Evolutionary conservation across 2,329 filamentous ascomycete species (phyloP).

Genomic region (Alternaria sp.): DNA sequence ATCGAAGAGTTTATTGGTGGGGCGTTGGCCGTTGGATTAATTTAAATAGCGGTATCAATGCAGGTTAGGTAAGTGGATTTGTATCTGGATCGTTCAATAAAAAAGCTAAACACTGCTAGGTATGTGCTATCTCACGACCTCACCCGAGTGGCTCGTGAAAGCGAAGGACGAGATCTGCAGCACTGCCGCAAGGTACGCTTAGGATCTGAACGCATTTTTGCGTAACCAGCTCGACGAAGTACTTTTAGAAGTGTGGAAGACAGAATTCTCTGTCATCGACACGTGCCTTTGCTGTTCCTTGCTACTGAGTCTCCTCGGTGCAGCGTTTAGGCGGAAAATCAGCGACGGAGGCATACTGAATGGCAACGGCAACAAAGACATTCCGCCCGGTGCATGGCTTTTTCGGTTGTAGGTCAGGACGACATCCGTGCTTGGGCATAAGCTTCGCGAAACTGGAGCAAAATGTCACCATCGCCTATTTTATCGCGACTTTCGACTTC

Average conservation of each 20-base stretch:
- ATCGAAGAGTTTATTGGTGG: conserved; percentile 62
- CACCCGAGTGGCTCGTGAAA: conserved; percentile 56
- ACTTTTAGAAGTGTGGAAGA: conserved; percentile 64
- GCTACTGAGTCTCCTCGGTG: conserved; percentile 59
- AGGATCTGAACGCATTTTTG: conserved; percentile 46
- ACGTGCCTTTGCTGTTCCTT: conserved; percentile 64
- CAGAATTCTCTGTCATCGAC: conserved; percentile 63
- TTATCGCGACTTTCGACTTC: conserved; percentile 61
- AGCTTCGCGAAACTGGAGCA: conserved; percentile 64
- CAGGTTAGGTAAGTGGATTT: conserved; percentile 56
- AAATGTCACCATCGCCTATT: conserved; percentile 60
- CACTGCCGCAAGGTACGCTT: conserved; percentile 57
- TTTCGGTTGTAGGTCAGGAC: conserved; percentile 51
- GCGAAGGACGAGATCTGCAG: conserved; percentile 59
- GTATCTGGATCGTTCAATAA: background rate
- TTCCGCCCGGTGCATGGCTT: conserved; percentile 57
- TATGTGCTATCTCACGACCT: conserved; percentile 43
- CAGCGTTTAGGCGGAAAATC: conserved; percentile 62
- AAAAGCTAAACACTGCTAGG: background rate
- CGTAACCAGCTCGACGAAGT: conserved; percentile 55
- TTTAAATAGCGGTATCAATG: conserved; percentile 65
- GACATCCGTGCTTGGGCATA: conserved; percentile 56
- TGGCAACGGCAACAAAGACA: conserved; percentile 56
- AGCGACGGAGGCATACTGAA: conserved; percentile 58
- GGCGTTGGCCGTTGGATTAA: conserved; percentile 63